Evolutionary conservation across 352 stramenopile genomes (phyloP), one percentile per base, ranked within the genome.

Genomic region (Pythium aristosporum): DNA sequence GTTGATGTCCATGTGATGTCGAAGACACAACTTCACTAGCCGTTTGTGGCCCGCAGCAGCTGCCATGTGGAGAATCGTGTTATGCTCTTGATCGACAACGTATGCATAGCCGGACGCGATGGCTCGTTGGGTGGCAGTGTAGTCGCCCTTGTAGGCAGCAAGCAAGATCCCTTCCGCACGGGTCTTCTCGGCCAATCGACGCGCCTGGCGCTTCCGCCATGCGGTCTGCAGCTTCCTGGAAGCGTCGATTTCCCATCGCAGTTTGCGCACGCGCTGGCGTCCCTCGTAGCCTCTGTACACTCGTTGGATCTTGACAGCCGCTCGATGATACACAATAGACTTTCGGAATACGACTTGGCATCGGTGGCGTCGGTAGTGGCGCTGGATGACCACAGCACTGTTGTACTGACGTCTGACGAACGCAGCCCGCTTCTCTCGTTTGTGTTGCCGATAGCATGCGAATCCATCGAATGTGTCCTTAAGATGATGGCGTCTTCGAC

Each of bases 11-110:
- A 96, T 82, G 16, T 72, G 73, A 57, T 77, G 71, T 41, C 88
- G 85, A 23, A 95, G 65, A 68, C 87, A 95, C 18, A 96, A 71
- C 57, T 96, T 96, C 2, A 95, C 72, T 6, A 96, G 52, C 10
- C 88, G 79, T 55, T 92, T 93, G 67, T 85, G 76, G 6, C 82
- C 82, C 51, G 80, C 80, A 11, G 78, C 75, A 2, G 81, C 80
- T 2, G 81, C 80, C 41, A 88, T 69, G 57, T 96, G 87, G 2
- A 96, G 61, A 54, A 96, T 82, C 1, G 70, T 70, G 54, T 95
- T 92, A 10, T 82, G 75, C 15, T 89, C 74, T 4, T 53, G 62
- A 57, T 94, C 87, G 3, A 60, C 16, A 6, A 89, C 71, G 28
- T 85, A 75, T 72, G 74, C 76, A 52, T 79, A 87, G 0, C 78